phyloP scores from a whole-genome alignment of 352 stramenopile genomes.

The Phytophthora capsici region DNA sequence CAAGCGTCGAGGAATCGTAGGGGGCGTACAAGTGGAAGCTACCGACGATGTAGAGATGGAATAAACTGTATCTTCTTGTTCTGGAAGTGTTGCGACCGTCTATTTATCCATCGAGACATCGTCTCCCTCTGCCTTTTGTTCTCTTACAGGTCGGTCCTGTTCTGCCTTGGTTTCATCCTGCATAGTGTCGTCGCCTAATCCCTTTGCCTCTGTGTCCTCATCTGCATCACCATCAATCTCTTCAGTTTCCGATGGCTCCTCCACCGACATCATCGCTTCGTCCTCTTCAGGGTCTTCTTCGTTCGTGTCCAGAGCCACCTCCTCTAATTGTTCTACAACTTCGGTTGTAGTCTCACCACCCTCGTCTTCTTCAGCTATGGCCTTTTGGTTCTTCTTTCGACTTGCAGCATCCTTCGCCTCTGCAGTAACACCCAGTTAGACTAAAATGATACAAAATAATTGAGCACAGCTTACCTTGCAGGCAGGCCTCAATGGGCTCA shows the following conservation, averaged over 20 bases:
- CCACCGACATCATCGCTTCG: constrained; percentile 50
- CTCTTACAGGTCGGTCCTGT: constrained; percentile 2
- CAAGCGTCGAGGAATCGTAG: constrained; percentile 55
- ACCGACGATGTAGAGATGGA: constrained; percentile 58
- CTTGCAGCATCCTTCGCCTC: constrained; percentile 54
- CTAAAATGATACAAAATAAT: neutral
- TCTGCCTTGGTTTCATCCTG: constrained; percentile 23
- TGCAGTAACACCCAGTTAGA: constrained; percentile 24
- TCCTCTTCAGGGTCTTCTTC: constrained; percentile 50
- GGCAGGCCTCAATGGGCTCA: constrained; percentile 66
- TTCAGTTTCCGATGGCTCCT: constrained; percentile 38
- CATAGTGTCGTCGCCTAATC: constrained; percentile 11
- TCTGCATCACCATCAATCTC: constrained; percentile 24
- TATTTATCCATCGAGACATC: constrained; percentile 40
- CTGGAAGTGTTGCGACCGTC: neutral
- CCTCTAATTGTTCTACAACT: constrained; percentile 34
- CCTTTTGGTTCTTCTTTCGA: constrained; percentile 37
- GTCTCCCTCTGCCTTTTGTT: constrained; percentile 24
- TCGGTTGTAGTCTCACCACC: constrained; percentile 42
- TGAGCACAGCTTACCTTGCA: constrained; percentile 52
- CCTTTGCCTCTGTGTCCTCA: constrained; percentile 31
- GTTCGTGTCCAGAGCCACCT: constrained; percentile 38
- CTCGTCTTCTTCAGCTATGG: constrained; percentile 24
- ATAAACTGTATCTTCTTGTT: constrained; percentile 29
- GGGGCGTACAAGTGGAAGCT: constrained; percentile 49